Base-by-base conservation (phyloP, 2,329 filamentous ascomycete genomes). In the Cladosporium sp. region DNA sequence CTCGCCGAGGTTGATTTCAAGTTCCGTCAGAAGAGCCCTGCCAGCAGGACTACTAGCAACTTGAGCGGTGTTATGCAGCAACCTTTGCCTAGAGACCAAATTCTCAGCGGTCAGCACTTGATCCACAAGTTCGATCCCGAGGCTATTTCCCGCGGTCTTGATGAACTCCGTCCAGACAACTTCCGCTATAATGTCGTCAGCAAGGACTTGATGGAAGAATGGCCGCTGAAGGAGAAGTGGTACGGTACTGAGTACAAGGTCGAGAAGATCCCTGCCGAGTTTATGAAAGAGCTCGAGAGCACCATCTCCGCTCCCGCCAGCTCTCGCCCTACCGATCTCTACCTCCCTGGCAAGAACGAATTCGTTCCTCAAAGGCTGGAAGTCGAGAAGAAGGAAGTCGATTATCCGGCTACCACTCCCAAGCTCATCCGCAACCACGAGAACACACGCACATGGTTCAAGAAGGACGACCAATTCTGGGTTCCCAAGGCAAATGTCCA, bases 391-490 rank as follows among this genome's bases (percentile, higher is more conserved):
- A 95, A 89, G 69, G 88, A 95, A 30, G 79, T 93, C n/a, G 76
- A 82, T 20, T 80, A 87, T 58, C 86, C 90, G 1, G 75, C 84
- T 0, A 78, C 86, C 49, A 76, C 82, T 0, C 93, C 93, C 0
- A 85, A 84, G 53, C 76, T 98, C 19, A 85, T 98, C 55, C 84
- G 91, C 57, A 90, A 95, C 60, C 92, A 96, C 58, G 77, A 84
- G 5, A 73, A 83, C 29, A 83, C 88, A 1, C 83, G 91, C 25
- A 85, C 88, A 2, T 98, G 93, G 93, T 96, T 84, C 76, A 98
- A 98, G 75, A 97, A 97, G 71, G 93, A 98, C 62, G 93, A 98
- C 60, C 90, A 85, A 0, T 98, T 97, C 69, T 97, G 92, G 91
- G 93, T 97, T 8, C 93, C 93, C 7, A 95, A 95, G 68, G 93